Percentiles rank a stretch among this genome's conserved stretches.
These are phyloP conservation scores for Protomyces pachydermus DNA, from an alignment of 1,139 yeast species.

Conservation along the genomic window DNA sequence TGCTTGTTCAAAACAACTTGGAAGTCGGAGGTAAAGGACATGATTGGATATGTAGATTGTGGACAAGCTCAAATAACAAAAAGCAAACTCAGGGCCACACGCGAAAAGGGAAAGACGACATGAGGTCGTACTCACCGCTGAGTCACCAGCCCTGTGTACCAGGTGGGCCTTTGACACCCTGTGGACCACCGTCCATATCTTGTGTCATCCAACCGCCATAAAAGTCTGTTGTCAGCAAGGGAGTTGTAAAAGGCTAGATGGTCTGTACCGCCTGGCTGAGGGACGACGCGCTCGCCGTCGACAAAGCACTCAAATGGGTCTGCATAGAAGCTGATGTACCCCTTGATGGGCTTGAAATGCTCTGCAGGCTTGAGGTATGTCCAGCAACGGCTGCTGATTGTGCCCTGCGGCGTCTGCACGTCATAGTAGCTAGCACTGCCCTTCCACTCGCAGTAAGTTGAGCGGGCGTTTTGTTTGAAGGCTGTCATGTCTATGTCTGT, in stretches of 20 bases:
- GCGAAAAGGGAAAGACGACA: too few relatives aligned
- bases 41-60: neutral
- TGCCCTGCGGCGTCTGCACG: neutral
- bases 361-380: conserved; percentile 6
- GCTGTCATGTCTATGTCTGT: conserved; percentile 10
- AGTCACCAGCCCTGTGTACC: conserved; percentile 21
- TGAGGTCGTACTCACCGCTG: neutral
- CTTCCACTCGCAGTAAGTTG: conserved; percentile 22
- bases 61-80: neutral
- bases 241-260: neutral
- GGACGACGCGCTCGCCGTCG: conserved; percentile 13
- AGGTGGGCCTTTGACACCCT: conserved; percentile 23
- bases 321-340: conserved; percentile 20
- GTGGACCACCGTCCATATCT: conserved; percentile 14
- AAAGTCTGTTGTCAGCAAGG: neutral
- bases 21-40: neutral
- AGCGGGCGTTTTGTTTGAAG: conserved; percentile 1
- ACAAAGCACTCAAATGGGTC: conserved; percentile 23
- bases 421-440: conserved; percentile 14
- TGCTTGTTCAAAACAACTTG: neutral
- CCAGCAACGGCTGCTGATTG: conserved; percentile 19
- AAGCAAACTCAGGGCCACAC: neutral
- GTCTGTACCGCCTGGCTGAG: conserved; percentile 20
- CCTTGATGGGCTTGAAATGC: conserved; percentile 13
- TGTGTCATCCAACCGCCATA: conserved; percentile 22